A percentile compares a stretch with the other conserved stretches of the same genome.
Evolutionary conservation across 306 rosid genomes (phyloP).

Genomic region (Vachellia pachyceras): DNA sequence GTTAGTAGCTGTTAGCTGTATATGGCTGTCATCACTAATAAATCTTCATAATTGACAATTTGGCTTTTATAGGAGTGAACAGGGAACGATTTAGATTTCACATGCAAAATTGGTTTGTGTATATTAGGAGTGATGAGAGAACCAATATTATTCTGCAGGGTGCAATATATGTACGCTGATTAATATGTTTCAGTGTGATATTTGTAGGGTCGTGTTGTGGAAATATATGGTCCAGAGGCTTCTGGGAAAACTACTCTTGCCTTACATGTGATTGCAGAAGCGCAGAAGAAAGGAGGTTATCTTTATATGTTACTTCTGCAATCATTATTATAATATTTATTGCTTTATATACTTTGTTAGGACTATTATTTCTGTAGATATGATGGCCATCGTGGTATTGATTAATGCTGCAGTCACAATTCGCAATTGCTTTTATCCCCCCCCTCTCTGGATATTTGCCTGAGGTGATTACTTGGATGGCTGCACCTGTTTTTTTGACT

Average conservation of each 20-base stretch:
- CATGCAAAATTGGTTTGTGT: not conserved
- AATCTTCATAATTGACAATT: not conserved
- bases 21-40: not conserved
- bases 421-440: slow-evolving; percentile 1
- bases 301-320: slow-evolving; percentile 28
- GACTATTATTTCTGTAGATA: slow-evolving; percentile 4
- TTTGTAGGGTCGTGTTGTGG: slow-evolving; percentile 89
- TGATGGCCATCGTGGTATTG: not conserved
- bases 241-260: slow-evolving; percentile 95
- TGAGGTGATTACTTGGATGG: not conserved
- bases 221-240: slow-evolving; percentile 94
- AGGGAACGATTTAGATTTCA: slow-evolving; percentile 7
- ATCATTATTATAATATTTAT: slow-evolving; percentile 23
- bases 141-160: slow-evolving; percentile 8
- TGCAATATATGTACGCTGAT: slow-evolving; percentile 6
- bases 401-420: not conserved
- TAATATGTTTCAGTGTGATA: slow-evolving; percentile 32
- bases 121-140: not conserved
- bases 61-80: not conserved
- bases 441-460: not conserved
- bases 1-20: not conserved
- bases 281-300: slow-evolving; percentile 97
- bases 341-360: slow-evolving; percentile 18
- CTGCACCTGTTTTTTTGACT: not conserved
- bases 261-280: slow-evolving; percentile 89